Evolutionary conservation across 2,329 filamentous ascomycete genomes (phyloP).

Genomic region (Phialophora chinensis): DNA sequence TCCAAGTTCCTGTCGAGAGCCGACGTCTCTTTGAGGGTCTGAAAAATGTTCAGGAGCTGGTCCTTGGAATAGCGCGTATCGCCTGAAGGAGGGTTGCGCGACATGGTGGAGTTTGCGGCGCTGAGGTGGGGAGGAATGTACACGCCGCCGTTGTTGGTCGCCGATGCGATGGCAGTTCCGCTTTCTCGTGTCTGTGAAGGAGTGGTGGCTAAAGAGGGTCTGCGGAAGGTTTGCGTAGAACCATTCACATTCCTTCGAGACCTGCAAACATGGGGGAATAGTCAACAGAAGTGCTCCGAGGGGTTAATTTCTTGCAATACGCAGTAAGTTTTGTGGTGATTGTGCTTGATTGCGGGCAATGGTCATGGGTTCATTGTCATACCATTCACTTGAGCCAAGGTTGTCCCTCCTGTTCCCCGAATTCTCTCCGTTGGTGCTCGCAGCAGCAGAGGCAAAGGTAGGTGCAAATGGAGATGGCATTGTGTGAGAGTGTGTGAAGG

Average conservation of each 20-base stretch:
- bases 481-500: constrained; percentile 35
- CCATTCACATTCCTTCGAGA: constrained; percentile 67
- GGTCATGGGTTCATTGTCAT: constrained; percentile 48
- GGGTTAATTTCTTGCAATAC: constrained; percentile 68
- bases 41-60: constrained; percentile 77
- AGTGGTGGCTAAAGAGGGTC: constrained; percentile 65
- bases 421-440: constrained; percentile 69
- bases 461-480: constrained; percentile 80
- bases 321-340: constrained; percentile 47
- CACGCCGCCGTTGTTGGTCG: constrained; percentile 52
- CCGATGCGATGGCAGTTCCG: constrained; percentile 42
- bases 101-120: constrained; percentile 54
- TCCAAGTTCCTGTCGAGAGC: constrained; percentile 66
- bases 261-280: constrained; percentile 49
- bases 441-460: constrained; percentile 82
- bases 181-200: constrained; percentile 47
- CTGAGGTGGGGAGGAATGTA: constrained; percentile 68
- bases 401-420: constrained; percentile 63
- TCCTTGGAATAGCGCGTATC: constrained; percentile 75
- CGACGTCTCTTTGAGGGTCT: constrained; percentile 60
- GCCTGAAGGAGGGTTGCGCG: constrained; percentile 61
- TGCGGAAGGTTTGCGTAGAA: constrained; percentile 70
- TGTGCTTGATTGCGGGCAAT: neutral
- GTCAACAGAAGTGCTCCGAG: constrained; percentile 16
- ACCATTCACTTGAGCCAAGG: constrained; percentile 74